Evolutionary conservation across 441 rosid species (phyloP).

Genomic region (Adansonia madagascariensis): DNA sequence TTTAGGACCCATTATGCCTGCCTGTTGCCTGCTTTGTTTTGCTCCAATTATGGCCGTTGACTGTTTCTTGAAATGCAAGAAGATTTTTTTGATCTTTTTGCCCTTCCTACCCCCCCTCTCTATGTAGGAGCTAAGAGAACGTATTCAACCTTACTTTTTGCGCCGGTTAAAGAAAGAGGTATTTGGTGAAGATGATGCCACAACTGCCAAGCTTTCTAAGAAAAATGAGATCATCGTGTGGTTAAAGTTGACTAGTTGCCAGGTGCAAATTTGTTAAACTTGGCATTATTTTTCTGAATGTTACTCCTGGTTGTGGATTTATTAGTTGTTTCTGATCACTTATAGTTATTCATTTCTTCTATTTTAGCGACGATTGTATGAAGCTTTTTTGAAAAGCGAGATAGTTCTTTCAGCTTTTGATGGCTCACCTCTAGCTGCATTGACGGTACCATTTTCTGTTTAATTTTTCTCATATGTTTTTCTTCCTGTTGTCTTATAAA

Average conservation of each 20-base stretch:
- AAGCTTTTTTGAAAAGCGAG: conserved; percentile 89
- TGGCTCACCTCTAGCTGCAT: conserved; percentile 95
- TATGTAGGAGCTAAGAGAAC: conserved; percentile 77
- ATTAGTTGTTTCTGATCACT: conserved; percentile 18
- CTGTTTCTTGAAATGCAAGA: conserved; percentile 21
- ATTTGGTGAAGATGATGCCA: conserved; percentile 57
- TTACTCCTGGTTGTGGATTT: conserved; percentile 26
- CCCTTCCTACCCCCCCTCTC: conserved; percentile 1
- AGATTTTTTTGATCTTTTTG: conserved; percentile 5
- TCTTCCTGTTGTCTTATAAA: background rate
- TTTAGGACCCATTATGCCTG: conserved; percentile 2
- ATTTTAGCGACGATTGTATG: conserved; percentile 77
- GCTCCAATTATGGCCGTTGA: background rate
- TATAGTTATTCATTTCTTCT: conserved; percentile 27
- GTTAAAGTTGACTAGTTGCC: conserved; percentile 81
- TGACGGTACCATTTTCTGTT: conserved; percentile 60
- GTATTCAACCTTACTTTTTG: conserved; percentile 88
- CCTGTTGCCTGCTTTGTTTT: background rate
- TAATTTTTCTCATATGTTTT: conserved; percentile 17
- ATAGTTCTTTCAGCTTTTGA: conserved; percentile 92
- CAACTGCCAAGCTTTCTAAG: conserved; percentile 72
- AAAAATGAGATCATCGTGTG: conserved; percentile 92
- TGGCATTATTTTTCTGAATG: background rate
- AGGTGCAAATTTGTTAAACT: conserved; percentile 51
- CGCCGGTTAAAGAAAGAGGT: conserved; percentile 92